Base-by-base conservation (phyloP, 1,284 basidiomycete species). In the Flammula alnicola region DNA sequence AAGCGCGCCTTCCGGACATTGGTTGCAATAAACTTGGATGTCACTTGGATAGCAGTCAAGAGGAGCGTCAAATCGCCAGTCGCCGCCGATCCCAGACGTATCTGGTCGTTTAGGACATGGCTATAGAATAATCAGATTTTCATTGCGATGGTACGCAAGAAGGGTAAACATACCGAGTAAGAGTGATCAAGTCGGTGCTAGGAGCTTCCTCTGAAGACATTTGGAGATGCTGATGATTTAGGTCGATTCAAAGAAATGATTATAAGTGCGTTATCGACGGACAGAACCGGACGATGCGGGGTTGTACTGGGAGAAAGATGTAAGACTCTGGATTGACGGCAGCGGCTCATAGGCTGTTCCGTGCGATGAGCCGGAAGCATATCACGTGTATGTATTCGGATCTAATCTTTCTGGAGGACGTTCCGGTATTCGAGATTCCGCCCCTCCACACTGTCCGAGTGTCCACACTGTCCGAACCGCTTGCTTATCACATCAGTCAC, bases 1-100 rank as follows among this genome's bases (percentile, higher is more conserved):
- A 99, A 78, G 47, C 96, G 85, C 20, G 97, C 96, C 74, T 95
- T 94, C 61, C 97, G 88, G 58, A 98, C 97, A 63, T 98, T 98
- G 61, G 92, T 96, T 10, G 97, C 95, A 68, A 99, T 99, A 79
- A 98, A 98, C 73, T 91, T 93, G 74, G 88, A 91, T 44, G 94
- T 93, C 57, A 95, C 91, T 72, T 98, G 95, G 66, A 99, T 97
- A 47, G 95, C 95, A 55, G 88, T 95, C 58, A 99, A 82, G 51
- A 99, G 80, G 56, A 99, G 75, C 12, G 97, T 99, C 49, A 99
- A 78, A 74, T 99, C 97, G 58, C 97, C 96, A 1, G 91, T 92
- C 9, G 94, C 94, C 9, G 80, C 71, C 9, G 81, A 71, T 35
- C 93, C 93, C 26, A 95, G 76, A 49, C 84, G 84, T 60, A 90